Base-by-base conservation (phyloP, 2,329 filamentous ascomycete genomes). In the Botrytis deweyae region DNA sequence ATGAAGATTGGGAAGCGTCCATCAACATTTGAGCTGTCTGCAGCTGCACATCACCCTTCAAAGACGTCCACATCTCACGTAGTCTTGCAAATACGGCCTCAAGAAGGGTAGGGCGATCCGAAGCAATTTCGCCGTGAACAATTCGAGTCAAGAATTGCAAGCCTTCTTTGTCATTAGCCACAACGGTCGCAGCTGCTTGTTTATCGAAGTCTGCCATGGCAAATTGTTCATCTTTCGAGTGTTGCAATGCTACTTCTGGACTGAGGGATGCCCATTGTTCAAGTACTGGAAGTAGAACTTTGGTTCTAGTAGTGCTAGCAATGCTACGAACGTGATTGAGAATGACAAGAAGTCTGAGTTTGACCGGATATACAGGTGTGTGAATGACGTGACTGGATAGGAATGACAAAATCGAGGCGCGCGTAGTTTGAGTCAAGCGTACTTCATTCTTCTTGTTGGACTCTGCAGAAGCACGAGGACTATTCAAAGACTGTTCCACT, bases 251-350 rank as follows among this genome's bases (percentile, higher is more conserved):
- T 40, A 91, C 85, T 2, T 84, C 82, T 16, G 85, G 83, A 18
- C 83, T 82, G 36, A 93, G 81, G 14, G 84, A 82, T 40, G 89
- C 86, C 93, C 94, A 97, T 80, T 87, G 86, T 73, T 88, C 86
- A 46, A 97, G 85, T 5, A 92, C 83, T 1, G 94, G 93, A n/a
- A 95, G 84, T n/a, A 98, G 84, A 36, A 92, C 86, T 76, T 92
- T 90, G 2, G 90, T 93, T 73, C 94, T 91, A 18, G 91, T 90
- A 40, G 87, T 89, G 10, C 85, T 84, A n/a, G 89, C 90, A 5
- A 93, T 90, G 69, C 90, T 88, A 79, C 94, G 94, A 69, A 95
- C 86, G 72, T 89, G 88, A 78, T 92, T 93, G 46, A 97, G 84
- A 6, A 92, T 85, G 52, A 87, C 86, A n/a, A 98, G 85, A 14